Base-by-base conservation (phyloP, 2,329 filamentous ascomycete species). In the Tolypocladium tundrense region DNA sequence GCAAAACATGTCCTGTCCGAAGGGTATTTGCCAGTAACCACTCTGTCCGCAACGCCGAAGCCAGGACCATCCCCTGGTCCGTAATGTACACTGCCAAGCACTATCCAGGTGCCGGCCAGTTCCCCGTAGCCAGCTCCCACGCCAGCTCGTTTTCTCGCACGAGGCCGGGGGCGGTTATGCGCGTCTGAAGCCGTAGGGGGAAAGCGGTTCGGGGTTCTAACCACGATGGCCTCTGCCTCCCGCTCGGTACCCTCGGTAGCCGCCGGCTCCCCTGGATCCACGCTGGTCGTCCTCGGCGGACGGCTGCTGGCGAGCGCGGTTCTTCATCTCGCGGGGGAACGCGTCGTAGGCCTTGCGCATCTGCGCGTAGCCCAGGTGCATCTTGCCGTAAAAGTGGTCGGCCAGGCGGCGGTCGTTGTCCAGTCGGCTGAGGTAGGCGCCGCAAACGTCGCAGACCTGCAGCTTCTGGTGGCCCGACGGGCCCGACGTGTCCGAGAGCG, bases 311-410 rank as follows among this genome's bases (percentile, higher is more conserved):
- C 84, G 82, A 53, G 80, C 78, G 35, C 89, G 79, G 1, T 87
- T 87, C 69, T 91, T 89, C 73, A 96, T 80, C 70, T 97, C 91
- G 73, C 91, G 91, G 55, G 88, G 88, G 61, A 99, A 85, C n/a
- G 83, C 78, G 58, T 96, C 91, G 67, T 85, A 91, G 3, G 91
- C 94, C 79, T 94, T 96, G 66, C 94, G 85, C 94, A 99, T 99
- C 75, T 96, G 90, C 19, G 94, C 94, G 71, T 97, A 99, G 0
- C 94, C 94, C 58, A 99, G 77, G 70, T 99, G 94, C 94, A 99
- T 99, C 79, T 99, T 99, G 27, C 94, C 94, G 73, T 97, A 97
- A 71, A 99, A 99, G 72, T 99, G 94, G 70, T 99, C 94, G 24
- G 94, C 94, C 69, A 99, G 73, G 37, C 94, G 83, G 41, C 94